Base-by-base conservation (phyloP, 176 grass and related monocot genomes). In the Areca catechu region DNA sequence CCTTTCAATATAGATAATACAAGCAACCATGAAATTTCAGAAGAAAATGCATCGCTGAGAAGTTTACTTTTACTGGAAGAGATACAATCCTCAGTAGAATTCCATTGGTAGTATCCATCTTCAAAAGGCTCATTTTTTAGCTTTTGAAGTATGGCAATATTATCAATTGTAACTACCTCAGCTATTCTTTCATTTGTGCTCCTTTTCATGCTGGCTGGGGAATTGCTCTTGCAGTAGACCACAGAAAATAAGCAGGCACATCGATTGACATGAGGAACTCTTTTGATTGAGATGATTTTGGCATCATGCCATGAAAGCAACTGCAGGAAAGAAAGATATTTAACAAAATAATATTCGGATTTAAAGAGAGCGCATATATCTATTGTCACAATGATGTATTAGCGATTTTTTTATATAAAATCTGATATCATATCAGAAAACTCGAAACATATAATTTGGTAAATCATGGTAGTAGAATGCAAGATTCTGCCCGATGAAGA, bases 241-340 rank as follows among this genome's bases (percentile, higher is more conserved):
- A 96, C 60, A 22, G 28, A 57, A 66, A 96, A 90, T 69, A 82
- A 23, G 67, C 86, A 96, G 15, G 66, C 55, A 59, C 83, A 87
- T 60, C 22, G 72, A 57, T 90, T 68, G 25, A 12, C 54, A 23
- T 63, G 83, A 53, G 60, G 76, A 19, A 59, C 60, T 65, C 61
- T 67, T 79, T 90, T 79, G 56, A 90, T 65, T 51, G 72, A 66
- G 77, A 90, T 69, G 21, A 96, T 85, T 71, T 81, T 86, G 30
- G 83, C 91, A 70, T 96, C 91, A 56, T 58, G 67, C 61, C 65
- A 87, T 5, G 22, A 60, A 6, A 61, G 54, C 49, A 61, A 51
- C 91, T 96, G 75, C 71, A 77, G 20, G 12, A 1, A 52, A 24
- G 66, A 20, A 50, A 63, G 7, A 43, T 43, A 43, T 43, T 12